These are phyloP conservation scores for Teratosphaeria epicoccoides DNA, from an alignment of 2,329 filamentous ascomycete genomes.

Conservation along the genomic window DNA sequence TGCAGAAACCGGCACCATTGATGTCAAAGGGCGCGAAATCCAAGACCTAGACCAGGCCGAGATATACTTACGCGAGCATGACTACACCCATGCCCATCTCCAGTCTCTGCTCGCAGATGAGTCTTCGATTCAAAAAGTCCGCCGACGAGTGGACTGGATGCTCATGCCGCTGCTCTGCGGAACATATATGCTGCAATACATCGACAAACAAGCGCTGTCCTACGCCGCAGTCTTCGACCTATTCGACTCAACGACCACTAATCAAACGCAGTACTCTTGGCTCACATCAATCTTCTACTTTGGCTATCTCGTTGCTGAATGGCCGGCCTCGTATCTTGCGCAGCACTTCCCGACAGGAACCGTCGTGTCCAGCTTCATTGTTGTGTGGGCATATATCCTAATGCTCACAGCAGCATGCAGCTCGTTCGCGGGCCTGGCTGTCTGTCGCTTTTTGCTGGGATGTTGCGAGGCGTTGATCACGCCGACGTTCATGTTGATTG, in stretches of 20 bases:
- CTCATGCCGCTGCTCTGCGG: slow-evolving; percentile 43
- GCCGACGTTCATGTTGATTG: slow-evolving; percentile 20
- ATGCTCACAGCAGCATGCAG: slow-evolving; percentile 29
- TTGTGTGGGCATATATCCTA: slow-evolving; percentile 25
- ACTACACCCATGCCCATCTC: slow-evolving; percentile 34
- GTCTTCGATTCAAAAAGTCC: slow-evolving; percentile 18
- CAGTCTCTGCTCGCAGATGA: slow-evolving; percentile 37
- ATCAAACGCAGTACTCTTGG: slow-evolving; percentile 41
- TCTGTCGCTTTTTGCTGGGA: slow-evolving; percentile 45
- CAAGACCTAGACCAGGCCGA: slow-evolving; percentile 39
- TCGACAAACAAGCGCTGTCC: slow-evolving; percentile 40
- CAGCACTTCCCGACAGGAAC: slow-evolving; percentile 35
- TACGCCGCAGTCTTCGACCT: slow-evolving; percentile 49
- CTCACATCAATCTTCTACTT: slow-evolving; percentile 48
- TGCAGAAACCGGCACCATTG: background rate
- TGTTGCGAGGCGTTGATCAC: slow-evolving; percentile 45
- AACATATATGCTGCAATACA: slow-evolving; percentile 37
- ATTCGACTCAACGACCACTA: slow-evolving; percentile 39
- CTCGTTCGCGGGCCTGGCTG: slow-evolving; percentile 44
- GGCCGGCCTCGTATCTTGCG: slow-evolving; percentile 31
- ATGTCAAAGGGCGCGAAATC: slow-evolving; percentile 23
- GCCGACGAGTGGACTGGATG: slow-evolving; percentile 30
- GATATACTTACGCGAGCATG: slow-evolving; percentile 40
- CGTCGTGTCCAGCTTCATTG: background rate
- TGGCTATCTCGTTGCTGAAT: slow-evolving; percentile 37